Base-by-base conservation (phyloP, 192 early-diverging fungal species). In the Linnemannia zychae region DNA sequence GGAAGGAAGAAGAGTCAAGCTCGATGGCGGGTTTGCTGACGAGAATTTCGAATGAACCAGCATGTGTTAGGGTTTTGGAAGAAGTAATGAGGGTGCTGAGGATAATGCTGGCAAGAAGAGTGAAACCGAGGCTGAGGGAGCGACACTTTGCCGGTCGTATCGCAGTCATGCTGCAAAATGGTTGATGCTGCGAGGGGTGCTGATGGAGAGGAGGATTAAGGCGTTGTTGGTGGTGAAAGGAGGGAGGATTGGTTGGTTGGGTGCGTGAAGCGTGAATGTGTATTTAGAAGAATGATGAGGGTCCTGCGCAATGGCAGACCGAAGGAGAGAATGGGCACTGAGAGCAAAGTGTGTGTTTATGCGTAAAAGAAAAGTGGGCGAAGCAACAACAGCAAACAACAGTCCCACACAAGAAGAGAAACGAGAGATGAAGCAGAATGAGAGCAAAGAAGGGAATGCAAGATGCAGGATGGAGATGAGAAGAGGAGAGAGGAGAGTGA, bases 21-120 rank as follows among this genome's bases (percentile, higher is more conserved):
- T 47, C 66, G 40, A 33, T 22, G 44, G 24, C 1, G 34, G 75
- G 75, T 37, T 53, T 77, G 75, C 20, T 70, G 48, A 77, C 75
- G 38, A 49, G 44, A 44, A 77, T 48, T 28, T 77, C 75, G n/a
- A 69, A 67, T 31, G 67, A 52, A 47, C n/a, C 75, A 36, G 66
- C 67, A 28, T 76, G 16, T 44, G 65, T 49, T 67, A 24, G 17
- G 7, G 63, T 46, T n/a, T 44, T 28, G 13, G 24, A 67, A 33
- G 0, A 40, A 4, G 6, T 17, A 22, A 36, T 4, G 38, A 38
- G 18, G 36, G 20, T 38, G 9, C 36, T 22, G 16, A 77, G 16
- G 37, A 52, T 36, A n/a, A 38, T 68, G 49, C 13, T 49, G 47
- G 24, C 20, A 71, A 28, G 69, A 15, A 46, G 12, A 9, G 57